phyloP scores from a whole-genome alignment of 1,284 basidiomycete species.

The Heliocybe sulcata region DNA sequence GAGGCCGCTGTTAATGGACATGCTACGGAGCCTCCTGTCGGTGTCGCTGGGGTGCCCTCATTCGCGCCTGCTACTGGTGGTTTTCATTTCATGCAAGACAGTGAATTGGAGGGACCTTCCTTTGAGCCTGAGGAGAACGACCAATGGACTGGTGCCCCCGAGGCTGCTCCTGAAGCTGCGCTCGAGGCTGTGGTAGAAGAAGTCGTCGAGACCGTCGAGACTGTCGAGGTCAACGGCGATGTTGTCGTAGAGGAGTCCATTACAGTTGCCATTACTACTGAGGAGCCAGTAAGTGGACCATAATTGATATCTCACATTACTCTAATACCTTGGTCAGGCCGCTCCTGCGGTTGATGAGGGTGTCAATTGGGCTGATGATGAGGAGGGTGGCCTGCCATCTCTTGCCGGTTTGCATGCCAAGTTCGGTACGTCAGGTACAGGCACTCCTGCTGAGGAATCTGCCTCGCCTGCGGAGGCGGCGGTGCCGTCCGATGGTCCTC shows the following conservation, averaged over 20 bases:
- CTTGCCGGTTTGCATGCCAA: conserved; percentile 32
- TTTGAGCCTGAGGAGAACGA: conserved; percentile 6
- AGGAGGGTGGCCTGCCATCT: conserved; percentile 32
- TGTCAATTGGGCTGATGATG: conserved; percentile 41
- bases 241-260: background rate
- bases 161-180: background rate
- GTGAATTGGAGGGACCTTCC: conserved; percentile 48
- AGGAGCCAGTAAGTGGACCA: background rate
- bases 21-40: conserved; percentile 16
- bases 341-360: conserved; percentile 33
- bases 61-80: conserved; percentile 35
- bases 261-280: background rate
- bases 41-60: conserved; percentile 24
- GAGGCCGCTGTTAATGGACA: conserved; percentile 15
- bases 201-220: background rate
- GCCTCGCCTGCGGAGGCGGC: conserved; percentile 20
- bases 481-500: conserved; percentile 14
- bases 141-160: background rate
- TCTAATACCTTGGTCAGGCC: background rate
- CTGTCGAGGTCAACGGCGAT: background rate
- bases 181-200: background rate
- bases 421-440: conserved; percentile 29
- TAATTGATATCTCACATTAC: background rate
- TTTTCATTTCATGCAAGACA: conserved; percentile 74
- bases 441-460: conserved; percentile 35